phyloP scores from a whole-genome alignment of 306 rosid species.

The Quercus variabilis region DNA sequence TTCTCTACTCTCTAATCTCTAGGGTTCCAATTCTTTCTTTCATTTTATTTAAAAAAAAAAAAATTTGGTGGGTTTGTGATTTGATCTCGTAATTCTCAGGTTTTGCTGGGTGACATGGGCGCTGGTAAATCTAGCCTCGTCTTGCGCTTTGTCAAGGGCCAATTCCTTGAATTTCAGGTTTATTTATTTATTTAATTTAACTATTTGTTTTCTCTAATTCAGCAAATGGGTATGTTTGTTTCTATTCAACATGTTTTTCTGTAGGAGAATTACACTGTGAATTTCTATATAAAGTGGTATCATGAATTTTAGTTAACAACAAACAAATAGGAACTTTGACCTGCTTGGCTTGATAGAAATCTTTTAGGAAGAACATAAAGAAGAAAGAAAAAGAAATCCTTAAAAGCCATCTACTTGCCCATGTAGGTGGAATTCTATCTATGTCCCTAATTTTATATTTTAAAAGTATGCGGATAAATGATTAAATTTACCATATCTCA shows the following conservation, averaged over 20 bases:
- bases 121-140: conserved; percentile 66
- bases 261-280: neutral
- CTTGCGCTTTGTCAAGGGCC: conserved; percentile 63
- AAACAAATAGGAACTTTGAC: neutral
- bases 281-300: neutral
- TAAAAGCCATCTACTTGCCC: no score
- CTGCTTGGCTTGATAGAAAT: neutral
- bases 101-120: conserved; percentile 68
- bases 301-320: conserved; percentile 9
- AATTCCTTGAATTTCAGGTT: conserved; percentile 64
- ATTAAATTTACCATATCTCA: no score
- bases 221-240: neutral
- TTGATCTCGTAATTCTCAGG: conserved; percentile 29
- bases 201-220: neutral
- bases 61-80: neutral
- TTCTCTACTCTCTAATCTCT: neutral
- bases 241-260: neutral
- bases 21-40: neutral
- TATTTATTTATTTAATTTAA: neutral
- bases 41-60: neutral
- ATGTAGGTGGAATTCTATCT: no score
- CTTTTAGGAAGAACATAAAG: neutral
- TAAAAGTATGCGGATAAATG: no score
- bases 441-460: no score
- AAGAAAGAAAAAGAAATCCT: neutral